A percentile compares a stretch with the other conserved stretches of the same genome.
Evolutionary conservation across 129 eudicot species (phyloP).

Genomic region (Erigeron canadensis): DNA sequence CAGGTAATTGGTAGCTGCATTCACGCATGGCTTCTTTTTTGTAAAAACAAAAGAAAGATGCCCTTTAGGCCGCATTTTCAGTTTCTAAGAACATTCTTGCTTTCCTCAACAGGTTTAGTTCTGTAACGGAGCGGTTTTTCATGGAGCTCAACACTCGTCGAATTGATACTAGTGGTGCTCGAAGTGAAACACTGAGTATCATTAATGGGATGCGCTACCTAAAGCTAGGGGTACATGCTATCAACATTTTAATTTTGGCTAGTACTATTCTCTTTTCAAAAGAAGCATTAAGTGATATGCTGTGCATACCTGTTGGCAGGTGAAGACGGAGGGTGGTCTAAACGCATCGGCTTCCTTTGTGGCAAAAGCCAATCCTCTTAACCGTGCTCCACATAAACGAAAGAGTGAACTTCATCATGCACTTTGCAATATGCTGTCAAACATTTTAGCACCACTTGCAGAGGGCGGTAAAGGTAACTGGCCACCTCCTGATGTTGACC

Average conservation of each 20-base stretch:
- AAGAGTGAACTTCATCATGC: slow-evolving; percentile 99
- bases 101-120: slow-evolving; percentile 66
- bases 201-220: slow-evolving; percentile 97
- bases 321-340: slow-evolving; percentile 92
- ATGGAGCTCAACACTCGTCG: slow-evolving; percentile 97
- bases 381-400: slow-evolving; percentile 87
- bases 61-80: neutral
- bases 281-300: slow-evolving; percentile 14
- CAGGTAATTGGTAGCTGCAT: slow-evolving; percentile 47
- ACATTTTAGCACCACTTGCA: slow-evolving; percentile 92
- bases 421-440: slow-evolving; percentile 91
- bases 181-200: slow-evolving; percentile 96
- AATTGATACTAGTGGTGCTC: slow-evolving; percentile 83
- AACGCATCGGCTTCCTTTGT: slow-evolving; percentile 97
- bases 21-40: no score
- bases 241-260: neutral
- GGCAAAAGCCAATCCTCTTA: slow-evolving; percentile 95
- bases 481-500: slow-evolving; percentile 97
- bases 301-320: slow-evolving; percentile 46
- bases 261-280: neutral
- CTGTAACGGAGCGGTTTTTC: slow-evolving; percentile 97
- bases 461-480: slow-evolving; percentile 94
- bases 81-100: slow-evolving; percentile 11
- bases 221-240: slow-evolving; percentile 86
- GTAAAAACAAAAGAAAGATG: no score